These are phyloP conservation scores for Prunus davidiana DNA, from an alignment of 306 rosid genomes.

Conservation along the genomic window DNA sequence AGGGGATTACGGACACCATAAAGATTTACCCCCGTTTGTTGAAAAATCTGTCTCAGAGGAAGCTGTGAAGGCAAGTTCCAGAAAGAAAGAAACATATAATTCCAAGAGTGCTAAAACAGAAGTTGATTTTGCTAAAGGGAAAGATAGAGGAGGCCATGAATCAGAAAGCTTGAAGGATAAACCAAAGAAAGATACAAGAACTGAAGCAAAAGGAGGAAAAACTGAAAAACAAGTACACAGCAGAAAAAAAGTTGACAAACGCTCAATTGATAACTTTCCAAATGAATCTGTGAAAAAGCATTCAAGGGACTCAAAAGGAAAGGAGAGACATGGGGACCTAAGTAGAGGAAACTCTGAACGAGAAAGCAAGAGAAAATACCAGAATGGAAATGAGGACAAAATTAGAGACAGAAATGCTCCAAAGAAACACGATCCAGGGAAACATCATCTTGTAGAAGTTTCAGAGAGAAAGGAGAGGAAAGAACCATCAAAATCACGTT, in stretches of 20 bases:
- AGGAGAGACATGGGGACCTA: conserved; percentile 44
- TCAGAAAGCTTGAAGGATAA: conserved; percentile 34
- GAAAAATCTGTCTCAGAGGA: conserved; percentile 39
- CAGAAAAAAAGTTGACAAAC: conserved; percentile 20
- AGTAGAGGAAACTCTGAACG: conserved; percentile 47
- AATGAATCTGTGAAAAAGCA: conserved; percentile 48
- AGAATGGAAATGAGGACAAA: conserved; percentile 45
- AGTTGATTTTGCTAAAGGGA: conserved; percentile 36
- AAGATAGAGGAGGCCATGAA: conserved; percentile 31
- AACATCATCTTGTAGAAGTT: conserved; percentile 33
- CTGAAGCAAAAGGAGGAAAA: conserved; percentile 22
- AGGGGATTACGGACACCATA: conserved; percentile 21
- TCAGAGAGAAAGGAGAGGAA: conserved; percentile 47
- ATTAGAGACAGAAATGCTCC: conserved; percentile 27
- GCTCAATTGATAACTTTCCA: conserved; percentile 29
- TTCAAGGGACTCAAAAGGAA: conserved; percentile 42
- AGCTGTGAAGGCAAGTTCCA: conserved; percentile 41
- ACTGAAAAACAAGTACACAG: conserved; percentile 16
- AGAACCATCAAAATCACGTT: conserved; percentile 39
- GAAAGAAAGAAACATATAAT: conserved; percentile 43
- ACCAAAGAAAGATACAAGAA: background rate
- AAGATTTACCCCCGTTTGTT: conserved; percentile 30
- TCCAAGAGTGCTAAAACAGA: conserved; percentile 30
- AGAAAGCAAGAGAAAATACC: conserved; percentile 54
- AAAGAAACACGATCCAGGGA: conserved; percentile 50